phyloP scores from a whole-genome alignment of 2,329 filamentous ascomycete genomes.

The Colletotrichum agaves region DNA sequence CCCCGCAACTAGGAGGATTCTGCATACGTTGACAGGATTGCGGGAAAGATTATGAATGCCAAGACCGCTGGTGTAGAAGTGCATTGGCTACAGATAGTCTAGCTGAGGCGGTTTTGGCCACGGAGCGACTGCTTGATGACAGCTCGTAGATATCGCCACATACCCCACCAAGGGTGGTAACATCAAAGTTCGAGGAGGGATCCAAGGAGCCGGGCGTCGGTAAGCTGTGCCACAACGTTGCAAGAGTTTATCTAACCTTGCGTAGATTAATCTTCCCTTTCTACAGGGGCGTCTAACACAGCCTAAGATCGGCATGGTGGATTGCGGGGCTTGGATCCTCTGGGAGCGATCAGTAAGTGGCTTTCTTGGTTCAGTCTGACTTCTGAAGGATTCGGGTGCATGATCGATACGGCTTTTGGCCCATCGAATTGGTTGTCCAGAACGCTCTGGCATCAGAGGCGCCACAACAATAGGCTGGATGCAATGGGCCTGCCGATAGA shows the following conservation, averaged over 20 bases:
- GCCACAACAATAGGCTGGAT: neutral
- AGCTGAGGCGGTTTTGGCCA: too few relatives aligned
- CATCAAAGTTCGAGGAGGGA: neutral
- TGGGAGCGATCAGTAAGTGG: neutral
- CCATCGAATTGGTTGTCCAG: neutral
- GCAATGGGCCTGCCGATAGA: neutral
- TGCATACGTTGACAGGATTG: neutral
- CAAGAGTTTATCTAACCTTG: neutral
- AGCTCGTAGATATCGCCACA: neutral
- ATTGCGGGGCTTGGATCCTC: neutral
- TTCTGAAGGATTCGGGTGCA: neutral
- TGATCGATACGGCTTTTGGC: neutral
- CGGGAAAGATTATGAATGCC: neutral
- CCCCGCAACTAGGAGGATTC: slow-evolving; percentile 20
- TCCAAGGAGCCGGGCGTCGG: neutral
- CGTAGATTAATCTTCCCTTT: neutral
- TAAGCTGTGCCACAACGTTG: neutral
- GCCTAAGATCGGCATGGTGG: too few relatives aligned
- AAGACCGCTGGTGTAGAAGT: neutral
- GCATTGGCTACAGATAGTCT: too few relatives aligned
- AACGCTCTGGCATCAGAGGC: neutral
- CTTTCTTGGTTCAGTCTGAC: neutral
- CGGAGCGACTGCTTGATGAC: neutral
- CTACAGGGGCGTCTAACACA: neutral
- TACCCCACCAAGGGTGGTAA: neutral